These are phyloP conservation scores for Pterocarpus macrocarpus DNA, from an alignment of 306 rosid genomes.

Conservation along the genomic window DNA sequence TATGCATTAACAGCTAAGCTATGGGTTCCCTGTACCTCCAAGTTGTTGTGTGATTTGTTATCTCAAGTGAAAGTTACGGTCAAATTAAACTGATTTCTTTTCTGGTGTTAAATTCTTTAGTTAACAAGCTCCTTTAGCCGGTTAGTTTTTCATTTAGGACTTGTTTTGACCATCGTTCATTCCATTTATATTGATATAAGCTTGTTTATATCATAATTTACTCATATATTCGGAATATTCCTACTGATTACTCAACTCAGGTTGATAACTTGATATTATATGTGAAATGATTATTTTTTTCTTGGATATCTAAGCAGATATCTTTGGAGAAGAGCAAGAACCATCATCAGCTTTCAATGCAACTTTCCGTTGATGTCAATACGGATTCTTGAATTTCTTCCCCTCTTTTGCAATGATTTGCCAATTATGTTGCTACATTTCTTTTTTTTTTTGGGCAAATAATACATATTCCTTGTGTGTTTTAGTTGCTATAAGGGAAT, in stretches of 20 bases:
- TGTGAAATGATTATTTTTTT: conserved; percentile 32
- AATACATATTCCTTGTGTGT: conserved; percentile 46
- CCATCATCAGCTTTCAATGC: conserved; percentile 50
- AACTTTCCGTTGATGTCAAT: conserved; percentile 44
- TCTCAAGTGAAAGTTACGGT: neutral
- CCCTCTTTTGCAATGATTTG: conserved; percentile 24
- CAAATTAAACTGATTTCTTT: neutral
- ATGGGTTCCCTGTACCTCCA: conserved; percentile 19
- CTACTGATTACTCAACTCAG: conserved; percentile 5
- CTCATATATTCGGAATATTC: conserved; percentile 4
- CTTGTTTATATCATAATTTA: conserved; percentile 26
- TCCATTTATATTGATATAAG: neutral
- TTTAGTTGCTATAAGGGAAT: conserved; percentile 41
- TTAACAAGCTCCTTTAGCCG: conserved; percentile 1
- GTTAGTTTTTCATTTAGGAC: conserved; percentile 32
- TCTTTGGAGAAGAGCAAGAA: conserved; percentile 73
- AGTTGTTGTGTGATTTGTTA: conserved; percentile 2
- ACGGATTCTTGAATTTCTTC: conserved; percentile 52
- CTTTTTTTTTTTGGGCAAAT: conserved; percentile 34
- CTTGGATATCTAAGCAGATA: conserved; percentile 62
- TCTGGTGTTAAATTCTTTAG: neutral
- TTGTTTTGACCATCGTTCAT: conserved; percentile 24
- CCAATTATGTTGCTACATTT: conserved; percentile 24
- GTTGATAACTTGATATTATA: conserved; percentile 14
- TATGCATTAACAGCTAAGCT: neutral